Percentiles rank a stretch among this genome's conserved stretches.
Evolutionary conservation across 768 basidiomycete genomes (phyloP).

Genomic region (Xerocomellus dryophilus): DNA sequence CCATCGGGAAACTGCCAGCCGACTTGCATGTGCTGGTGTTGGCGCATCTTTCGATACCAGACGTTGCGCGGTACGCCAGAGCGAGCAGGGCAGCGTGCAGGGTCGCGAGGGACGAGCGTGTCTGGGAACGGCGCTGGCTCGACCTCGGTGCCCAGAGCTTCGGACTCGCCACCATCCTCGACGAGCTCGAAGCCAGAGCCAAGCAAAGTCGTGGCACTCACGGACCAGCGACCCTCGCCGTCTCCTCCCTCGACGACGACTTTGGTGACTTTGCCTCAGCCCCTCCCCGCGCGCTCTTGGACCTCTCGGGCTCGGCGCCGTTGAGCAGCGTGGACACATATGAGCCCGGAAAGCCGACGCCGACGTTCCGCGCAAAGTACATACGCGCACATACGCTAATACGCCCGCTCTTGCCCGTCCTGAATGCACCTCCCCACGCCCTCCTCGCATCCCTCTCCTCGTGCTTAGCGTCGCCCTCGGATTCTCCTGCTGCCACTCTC

Average conservation of each 20-base stretch:
- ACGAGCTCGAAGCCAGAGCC: slow-evolving; percentile 51
- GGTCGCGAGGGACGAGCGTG: slow-evolving; percentile 63
- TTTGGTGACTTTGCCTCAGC: slow-evolving; percentile 82
- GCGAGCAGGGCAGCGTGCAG: slow-evolving; percentile 60
- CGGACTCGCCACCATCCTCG: slow-evolving; percentile 47
- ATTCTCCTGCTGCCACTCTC: slow-evolving; percentile 40
- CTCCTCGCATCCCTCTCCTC: slow-evolving; percentile 49
- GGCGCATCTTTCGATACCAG: slow-evolving; percentile 70
- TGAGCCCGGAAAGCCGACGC: slow-evolving; percentile 21
- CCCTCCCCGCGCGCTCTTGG: slow-evolving; percentile 18
- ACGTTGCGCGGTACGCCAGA: slow-evolving; percentile 73
- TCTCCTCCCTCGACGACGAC: slow-evolving; percentile 55
- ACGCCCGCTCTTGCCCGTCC: slow-evolving; percentile 52
- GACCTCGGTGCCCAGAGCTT: slow-evolving; percentile 52
- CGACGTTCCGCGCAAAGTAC: slow-evolving; percentile 53
- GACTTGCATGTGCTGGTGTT: slow-evolving; percentile 76
- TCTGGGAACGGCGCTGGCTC: slow-evolving; percentile 77
- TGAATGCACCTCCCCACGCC: slow-evolving; percentile 63
- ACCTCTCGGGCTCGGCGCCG: slow-evolving; percentile 13
- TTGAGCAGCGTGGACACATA: slow-evolving; percentile 16
- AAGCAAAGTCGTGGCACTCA: slow-evolving; percentile 33
- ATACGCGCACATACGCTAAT: slow-evolving; percentile 64
- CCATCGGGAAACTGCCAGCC: slow-evolving; percentile 76
- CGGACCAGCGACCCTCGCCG: slow-evolving; percentile 58
- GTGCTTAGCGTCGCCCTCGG: slow-evolving; percentile 42